Conservation (phyloP, 2,329 filamentous ascomycete genomes). For the Fonsecaea pugnacius region DNA sequence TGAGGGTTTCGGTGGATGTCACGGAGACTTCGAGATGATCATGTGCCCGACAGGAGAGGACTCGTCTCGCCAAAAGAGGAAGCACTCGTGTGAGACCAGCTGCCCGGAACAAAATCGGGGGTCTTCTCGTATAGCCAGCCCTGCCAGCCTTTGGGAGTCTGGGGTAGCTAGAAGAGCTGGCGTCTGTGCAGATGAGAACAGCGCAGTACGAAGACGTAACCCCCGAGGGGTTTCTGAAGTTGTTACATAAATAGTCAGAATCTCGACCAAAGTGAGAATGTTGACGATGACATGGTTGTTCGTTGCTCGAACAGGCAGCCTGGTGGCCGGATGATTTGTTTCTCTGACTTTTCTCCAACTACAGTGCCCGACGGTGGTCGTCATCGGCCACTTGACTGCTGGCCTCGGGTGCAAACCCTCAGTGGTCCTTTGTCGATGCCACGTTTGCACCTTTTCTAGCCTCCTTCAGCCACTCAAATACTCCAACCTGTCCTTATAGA, state of each 20-base stretch:
- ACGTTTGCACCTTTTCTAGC: constrained; percentile 19
- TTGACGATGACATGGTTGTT: background rate
- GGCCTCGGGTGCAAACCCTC: constrained; percentile 1
- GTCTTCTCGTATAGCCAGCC: background rate
- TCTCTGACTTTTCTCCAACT: constrained; percentile 13
- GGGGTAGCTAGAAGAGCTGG: background rate
- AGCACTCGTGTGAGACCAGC: background rate
- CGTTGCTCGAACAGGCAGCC: background rate
- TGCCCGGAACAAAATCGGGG: background rate
- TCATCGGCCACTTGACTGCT: constrained; percentile 11
- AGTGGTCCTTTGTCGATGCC: constrained; percentile 18
- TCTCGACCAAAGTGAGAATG: background rate
- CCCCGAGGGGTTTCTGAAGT: background rate
- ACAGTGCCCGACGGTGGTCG: constrained; percentile 6
- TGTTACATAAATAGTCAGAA: background rate
- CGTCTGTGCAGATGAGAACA: background rate
- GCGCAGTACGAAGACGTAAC: background rate
- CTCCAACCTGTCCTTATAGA: constrained; percentile 21
- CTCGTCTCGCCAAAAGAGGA: background rate
- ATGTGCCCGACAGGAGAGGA: background rate
- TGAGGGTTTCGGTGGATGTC: background rate
- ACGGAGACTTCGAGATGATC: background rate
- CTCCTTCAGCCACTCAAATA: constrained; percentile 20
- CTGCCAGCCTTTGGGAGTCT: background rate
- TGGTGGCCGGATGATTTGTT: constrained; percentile 8